Base-by-base conservation (phyloP, 1,284 basidiomycete genomes). In the Earliella scabrosa region DNA sequence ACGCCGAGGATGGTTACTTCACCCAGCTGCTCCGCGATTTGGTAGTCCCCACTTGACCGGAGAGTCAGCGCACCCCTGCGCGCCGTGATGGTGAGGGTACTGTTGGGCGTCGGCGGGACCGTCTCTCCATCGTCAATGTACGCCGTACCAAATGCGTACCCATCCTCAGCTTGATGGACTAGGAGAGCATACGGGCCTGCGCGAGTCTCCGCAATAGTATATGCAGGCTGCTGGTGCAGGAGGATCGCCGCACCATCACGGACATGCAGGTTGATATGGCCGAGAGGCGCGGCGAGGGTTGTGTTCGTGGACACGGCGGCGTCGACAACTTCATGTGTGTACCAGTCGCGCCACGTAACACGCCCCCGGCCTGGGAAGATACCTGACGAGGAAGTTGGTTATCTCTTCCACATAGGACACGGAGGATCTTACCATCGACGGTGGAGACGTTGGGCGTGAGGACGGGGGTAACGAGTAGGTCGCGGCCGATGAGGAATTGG, bases 381-480 rank as follows among this genome's bases (percentile, higher is more conserved):
- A 39, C 79, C 85, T 86, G 47, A 16, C 18, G 20, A 14, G n/a
- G 23, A n/a, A n/a, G n/a, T n/a, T n/a, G n/a, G n/a, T n/a, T n/a
- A n/a, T n/a, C n/a, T n/a, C n/a, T n/a, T n/a, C n/a, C 23, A 24
- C 8, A 24, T 11, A 13, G 10, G 20, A n/a, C n/a, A n/a, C n/a
- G n/a, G n/a, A n/a, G n/a, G n/a, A n/a, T n/a, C n/a, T 49, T 56
- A 80, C 82, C 81, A 52, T 80, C 73, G 16, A 86, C 83, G 10
- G 75, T 75, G 2, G 75, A 77, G 18, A 75, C 77, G 55, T 83
- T 89, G 0, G 88, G 86, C 2, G 74, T 73, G 35, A 90, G 68
- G 0, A 92, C 90, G 1, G 90, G 91, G 0, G 90, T 89, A 38
- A 93, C 82, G 29, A 93, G 79, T 38, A 93, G 77, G 59, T 85